Evolutionary conservation across 2,329 filamentous ascomycete species (phyloP).

Genomic region (Penicillium sp.): DNA sequence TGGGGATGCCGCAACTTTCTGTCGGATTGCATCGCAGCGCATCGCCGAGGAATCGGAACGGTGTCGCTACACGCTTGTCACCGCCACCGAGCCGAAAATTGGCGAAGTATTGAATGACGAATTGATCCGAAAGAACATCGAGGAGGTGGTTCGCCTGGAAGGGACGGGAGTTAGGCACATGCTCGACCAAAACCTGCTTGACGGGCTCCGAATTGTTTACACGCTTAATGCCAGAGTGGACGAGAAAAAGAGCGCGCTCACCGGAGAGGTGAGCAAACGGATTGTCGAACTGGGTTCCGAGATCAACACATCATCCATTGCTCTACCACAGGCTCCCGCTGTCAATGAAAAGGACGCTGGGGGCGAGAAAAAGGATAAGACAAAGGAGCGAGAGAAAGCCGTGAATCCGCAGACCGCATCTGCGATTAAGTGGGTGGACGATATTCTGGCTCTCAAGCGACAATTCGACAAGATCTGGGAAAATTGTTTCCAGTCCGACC

Average conservation of each 20-base stretch:
- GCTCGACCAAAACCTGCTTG: constrained; percentile 83
- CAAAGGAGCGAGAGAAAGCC: constrained; percentile 55
- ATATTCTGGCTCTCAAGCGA: constrained; percentile 80
- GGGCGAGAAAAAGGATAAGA: constrained; percentile 52
- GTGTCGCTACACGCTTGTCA: constrained; percentile 79
- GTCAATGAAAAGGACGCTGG: constrained; percentile 53
- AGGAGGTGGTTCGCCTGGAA: constrained; percentile 82
- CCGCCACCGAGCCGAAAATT: constrained; percentile 72
- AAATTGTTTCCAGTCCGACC: constrained; percentile 73
- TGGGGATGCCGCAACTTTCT: constrained; percentile 79
- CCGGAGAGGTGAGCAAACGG: constrained; percentile 70
- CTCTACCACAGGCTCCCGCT: constrained; percentile 57
- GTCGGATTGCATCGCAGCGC: constrained; percentile 72
- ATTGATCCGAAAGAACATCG: constrained; percentile 75
- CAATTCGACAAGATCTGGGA: constrained; percentile 84
- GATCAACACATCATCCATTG: constrained; percentile 70
- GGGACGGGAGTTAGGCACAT: constrained; percentile 82
- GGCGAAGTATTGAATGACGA: constrained; percentile 76
- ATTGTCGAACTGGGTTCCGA: constrained; percentile 79
- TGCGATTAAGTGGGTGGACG: constrained; percentile 93
- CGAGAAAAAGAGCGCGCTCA: constrained; percentile 69
- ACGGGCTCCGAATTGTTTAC: constrained; percentile 81
- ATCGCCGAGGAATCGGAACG: constrained; percentile 80
- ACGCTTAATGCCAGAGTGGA: constrained; percentile 78
- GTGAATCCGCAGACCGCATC: constrained; percentile 80